phyloP scores from a whole-genome alignment of 179 eudicot genomes.

The Camellia oleifera region DNA sequence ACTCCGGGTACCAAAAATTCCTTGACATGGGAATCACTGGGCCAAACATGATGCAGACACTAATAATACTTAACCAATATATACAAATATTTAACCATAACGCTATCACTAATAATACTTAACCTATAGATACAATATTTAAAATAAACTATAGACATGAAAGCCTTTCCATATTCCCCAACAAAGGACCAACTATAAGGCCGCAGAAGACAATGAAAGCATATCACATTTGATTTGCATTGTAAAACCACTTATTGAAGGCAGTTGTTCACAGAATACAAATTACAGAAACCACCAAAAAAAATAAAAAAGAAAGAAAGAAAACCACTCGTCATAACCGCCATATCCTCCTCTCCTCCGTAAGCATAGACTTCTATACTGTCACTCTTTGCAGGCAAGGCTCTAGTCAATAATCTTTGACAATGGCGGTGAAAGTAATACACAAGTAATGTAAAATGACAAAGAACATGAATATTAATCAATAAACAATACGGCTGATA shows the following conservation, averaged over 20 bases:
- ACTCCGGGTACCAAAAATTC: too few species aligned
- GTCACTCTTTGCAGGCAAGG: not conserved
- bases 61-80: too few species aligned
- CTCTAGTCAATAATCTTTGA: not conserved
- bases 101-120: too few species aligned
- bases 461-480: not conserved
- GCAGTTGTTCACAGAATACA: not conserved
- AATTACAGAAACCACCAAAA: not conserved
- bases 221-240: too few species aligned
- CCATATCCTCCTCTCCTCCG: not conserved
- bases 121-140: too few species aligned
- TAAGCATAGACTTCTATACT: not conserved
- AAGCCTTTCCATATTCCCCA: not conserved
- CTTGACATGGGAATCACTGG: too few species aligned
- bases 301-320: not conserved
- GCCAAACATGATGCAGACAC: too few species aligned
- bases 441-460: not conserved
- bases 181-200: not conserved
- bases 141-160: not conserved
- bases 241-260: too few species aligned
- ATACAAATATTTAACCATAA: too few species aligned
- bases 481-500: not conserved
- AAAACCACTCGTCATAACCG: conserved; percentile 4
- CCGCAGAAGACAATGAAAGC: not conserved
- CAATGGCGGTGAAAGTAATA: not conserved